phyloP scores from a whole-genome alignment of 371 early-diverging fungal species.

The Mucor ambiguus region DNA sequence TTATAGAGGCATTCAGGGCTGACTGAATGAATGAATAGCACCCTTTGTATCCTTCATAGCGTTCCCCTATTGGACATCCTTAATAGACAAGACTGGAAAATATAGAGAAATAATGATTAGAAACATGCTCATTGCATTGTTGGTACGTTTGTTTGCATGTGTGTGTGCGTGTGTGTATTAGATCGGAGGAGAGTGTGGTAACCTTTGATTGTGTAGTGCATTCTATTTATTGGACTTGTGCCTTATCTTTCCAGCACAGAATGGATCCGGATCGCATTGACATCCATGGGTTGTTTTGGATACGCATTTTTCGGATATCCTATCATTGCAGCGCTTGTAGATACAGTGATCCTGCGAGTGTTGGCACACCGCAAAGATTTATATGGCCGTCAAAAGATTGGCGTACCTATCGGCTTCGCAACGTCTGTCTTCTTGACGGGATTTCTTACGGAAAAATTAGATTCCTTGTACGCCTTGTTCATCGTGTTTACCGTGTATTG shows the following conservation, averaged over 20 bases:
- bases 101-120: slow-evolving; percentile 35
- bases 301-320: slow-evolving; percentile 46
- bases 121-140: slow-evolving; percentile 36
- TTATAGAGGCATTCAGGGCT: not conserved
- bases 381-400: slow-evolving; percentile 40
- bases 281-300: slow-evolving; percentile 34
- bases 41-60: slow-evolving; percentile 43
- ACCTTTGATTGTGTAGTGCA: slow-evolving; percentile 18
- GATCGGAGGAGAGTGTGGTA: slow-evolving; percentile 1
- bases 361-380: slow-evolving; percentile 33
- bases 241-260: slow-evolving; percentile 25
- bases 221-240: slow-evolving; percentile 31
- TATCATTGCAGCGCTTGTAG: slow-evolving; percentile 33
- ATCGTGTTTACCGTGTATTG: slow-evolving; percentile 24
- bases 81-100: slow-evolving; percentile 28
- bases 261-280: slow-evolving; percentile 22
- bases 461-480: slow-evolving; percentile 33
- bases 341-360: slow-evolving; percentile 30
- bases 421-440: slow-evolving; percentile 39
- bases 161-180: slow-evolving; percentile 6
- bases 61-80: slow-evolving; percentile 41
- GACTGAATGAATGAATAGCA: slow-evolving; percentile 10
- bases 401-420: slow-evolving; percentile 40
- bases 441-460: slow-evolving; percentile 25
- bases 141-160: slow-evolving; percentile 21